Conservation (phyloP, 306 rosid genomes). For the Dryas alaskensis region DNA sequence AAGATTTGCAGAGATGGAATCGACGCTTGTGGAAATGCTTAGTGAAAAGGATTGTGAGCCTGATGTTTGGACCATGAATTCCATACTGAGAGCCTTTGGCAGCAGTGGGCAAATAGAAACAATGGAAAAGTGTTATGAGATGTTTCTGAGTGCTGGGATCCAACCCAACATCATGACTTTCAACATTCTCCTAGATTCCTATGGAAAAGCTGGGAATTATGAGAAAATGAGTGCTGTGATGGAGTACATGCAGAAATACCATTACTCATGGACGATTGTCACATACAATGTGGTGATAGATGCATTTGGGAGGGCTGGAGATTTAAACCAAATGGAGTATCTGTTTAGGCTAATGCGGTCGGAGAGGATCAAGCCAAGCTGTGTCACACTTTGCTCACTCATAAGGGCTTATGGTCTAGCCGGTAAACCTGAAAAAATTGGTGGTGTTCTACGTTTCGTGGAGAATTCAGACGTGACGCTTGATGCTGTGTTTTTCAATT, state of each 20-base stretch:
- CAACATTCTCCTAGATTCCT: constrained; percentile 82
- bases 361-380: constrained; percentile 85
- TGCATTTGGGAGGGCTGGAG: constrained; percentile 92
- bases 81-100: constrained; percentile 90
- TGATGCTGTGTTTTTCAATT: constrained; percentile 76
- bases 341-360: constrained; percentile 85
- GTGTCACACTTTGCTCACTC: constrained; percentile 87
- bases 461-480: constrained; percentile 74
- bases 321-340: constrained; percentile 91
- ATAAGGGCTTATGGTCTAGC: constrained; percentile 80
- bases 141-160: constrained; percentile 79
- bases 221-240: constrained; percentile 83
- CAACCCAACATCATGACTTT: constrained; percentile 83
- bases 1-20: constrained; percentile 93
- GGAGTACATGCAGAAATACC: constrained; percentile 96
- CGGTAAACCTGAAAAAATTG: constrained; percentile 66
- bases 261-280: constrained; percentile 83
- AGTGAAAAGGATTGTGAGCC: constrained; percentile 61
- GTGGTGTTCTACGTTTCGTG: constrained; percentile 55
- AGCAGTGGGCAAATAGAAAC: constrained; percentile 76
- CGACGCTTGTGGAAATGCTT: constrained; percentile 72
- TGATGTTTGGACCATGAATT: constrained; percentile 93
- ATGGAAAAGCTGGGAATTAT: constrained; percentile 61
- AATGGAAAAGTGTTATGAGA: constrained; percentile 89
- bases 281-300: constrained; percentile 85